Conservation (phyloP, 2,329 filamentous ascomycete species). For the Gyromitra esculenta region DNA sequence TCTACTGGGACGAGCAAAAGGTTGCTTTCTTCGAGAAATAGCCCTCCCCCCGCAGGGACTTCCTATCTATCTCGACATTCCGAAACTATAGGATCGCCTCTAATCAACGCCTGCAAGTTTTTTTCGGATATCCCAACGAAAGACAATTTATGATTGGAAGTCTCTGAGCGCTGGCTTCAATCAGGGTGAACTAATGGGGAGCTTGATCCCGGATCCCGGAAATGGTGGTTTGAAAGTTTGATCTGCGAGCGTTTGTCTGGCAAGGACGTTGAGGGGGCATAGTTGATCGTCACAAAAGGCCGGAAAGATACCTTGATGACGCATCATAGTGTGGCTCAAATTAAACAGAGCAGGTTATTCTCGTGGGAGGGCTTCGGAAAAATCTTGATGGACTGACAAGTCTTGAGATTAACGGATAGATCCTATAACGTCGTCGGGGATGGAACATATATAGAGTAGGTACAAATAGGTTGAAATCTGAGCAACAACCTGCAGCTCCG, state of each 20-base stretch:
- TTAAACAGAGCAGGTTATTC: conserved; percentile 2
- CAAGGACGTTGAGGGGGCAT: conserved; percentile 12
- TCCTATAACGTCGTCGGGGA: conserved; percentile 21
- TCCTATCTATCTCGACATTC: conserved; percentile 3
- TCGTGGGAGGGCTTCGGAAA: conserved; percentile 1
- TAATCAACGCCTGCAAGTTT: not conserved
- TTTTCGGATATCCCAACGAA: not conserved
- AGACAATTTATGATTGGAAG: conserved; percentile 11
- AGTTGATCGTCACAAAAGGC: conserved; percentile 32
- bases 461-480: conserved; percentile 27
- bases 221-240: conserved; percentile 12
- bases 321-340: conserved; percentile 29
- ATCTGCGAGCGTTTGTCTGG: conserved; percentile 20
- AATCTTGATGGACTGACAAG: conserved; percentile 27
- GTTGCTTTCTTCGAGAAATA: conserved; percentile 30
- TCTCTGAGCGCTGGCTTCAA: conserved; percentile 1
- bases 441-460: conserved; percentile 35
- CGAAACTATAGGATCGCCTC: not conserved
- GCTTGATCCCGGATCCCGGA: conserved; percentile 7
- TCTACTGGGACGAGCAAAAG: not conserved
- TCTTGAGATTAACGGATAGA: conserved; percentile 10
- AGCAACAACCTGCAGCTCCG: conserved; percentile 21
- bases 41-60: conserved; percentile 1
- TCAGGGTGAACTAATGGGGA: not conserved
- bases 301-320: conserved; percentile 40